Evolutionary conservation across 2,329 filamentous ascomycete species (phyloP).

Genomic region (Ceratocystis eucalypticola): DNA sequence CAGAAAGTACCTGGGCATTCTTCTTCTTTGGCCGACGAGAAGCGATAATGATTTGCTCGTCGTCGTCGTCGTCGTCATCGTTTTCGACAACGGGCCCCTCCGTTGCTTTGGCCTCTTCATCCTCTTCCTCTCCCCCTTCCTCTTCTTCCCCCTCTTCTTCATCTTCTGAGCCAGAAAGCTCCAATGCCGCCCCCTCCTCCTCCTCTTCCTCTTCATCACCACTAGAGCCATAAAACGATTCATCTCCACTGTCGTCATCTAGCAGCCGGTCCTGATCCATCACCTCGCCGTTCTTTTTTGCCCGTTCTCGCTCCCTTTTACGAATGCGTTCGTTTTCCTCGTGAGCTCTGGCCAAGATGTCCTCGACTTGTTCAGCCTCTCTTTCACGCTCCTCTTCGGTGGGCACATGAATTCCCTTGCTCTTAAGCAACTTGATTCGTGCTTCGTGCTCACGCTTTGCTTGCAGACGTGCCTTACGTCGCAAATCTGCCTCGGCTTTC

Average conservation of each 20-base stretch:
- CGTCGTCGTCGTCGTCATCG: constrained; percentile 31
- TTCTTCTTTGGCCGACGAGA: constrained; percentile 40
- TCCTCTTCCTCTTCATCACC: constrained; percentile 28
- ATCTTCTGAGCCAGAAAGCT: constrained; percentile 35
- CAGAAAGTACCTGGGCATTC: constrained; percentile 43
- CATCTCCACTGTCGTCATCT: constrained; percentile 45
- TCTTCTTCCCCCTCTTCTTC: constrained; percentile 28
- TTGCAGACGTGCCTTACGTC: constrained; percentile 63
- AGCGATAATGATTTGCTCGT: constrained; percentile 31
- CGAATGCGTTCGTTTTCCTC: constrained; percentile 68
- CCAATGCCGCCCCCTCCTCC: constrained; percentile 27
- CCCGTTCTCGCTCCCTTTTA: constrained; percentile 59
- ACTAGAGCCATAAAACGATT: constrained; percentile 34
- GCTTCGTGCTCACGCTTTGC: constrained; percentile 64
- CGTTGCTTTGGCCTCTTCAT: constrained; percentile 23
- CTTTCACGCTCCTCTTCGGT: constrained; percentile 76
- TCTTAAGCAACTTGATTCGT: constrained; percentile 60
- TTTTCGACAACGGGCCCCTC: constrained; percentile 28
- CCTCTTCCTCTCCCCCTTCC: constrained; percentile 26
- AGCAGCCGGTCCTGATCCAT: constrained; percentile 38
- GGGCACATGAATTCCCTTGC: constrained; percentile 68
- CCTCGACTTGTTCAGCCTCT: constrained; percentile 71
- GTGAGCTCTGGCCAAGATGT: constrained; percentile 73
- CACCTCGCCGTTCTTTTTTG: constrained; percentile 40
- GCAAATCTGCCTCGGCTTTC: constrained; percentile 55